Conservation (phyloP, 2,329 filamentous ascomycete genomes). For the Rhinocladiella similis region DNA sequence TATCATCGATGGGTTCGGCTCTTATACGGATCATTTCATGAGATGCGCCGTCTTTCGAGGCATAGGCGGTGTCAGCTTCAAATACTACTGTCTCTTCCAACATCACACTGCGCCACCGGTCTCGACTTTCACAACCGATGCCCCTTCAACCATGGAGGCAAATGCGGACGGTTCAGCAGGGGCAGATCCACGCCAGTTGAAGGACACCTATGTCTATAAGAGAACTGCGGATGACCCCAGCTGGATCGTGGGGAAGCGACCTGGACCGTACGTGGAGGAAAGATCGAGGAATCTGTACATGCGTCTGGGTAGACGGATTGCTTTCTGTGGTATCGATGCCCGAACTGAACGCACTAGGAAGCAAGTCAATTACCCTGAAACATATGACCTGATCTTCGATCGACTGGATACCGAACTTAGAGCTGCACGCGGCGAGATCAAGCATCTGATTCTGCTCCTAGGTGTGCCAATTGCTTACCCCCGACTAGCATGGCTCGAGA, state of each 20-base stretch:
- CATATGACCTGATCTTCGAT: constrained; percentile 62
- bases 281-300: constrained; percentile 62
- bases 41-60: constrained; percentile 64
- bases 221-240: constrained; percentile 62
- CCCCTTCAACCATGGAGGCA: constrained; percentile 54
- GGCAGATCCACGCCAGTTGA: constrained; percentile 68
- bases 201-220: constrained; percentile 70
- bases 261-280: constrained; percentile 68
- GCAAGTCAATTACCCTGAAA: constrained; percentile 80
- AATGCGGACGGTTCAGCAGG: constrained; percentile 52
- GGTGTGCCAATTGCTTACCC: constrained; percentile 71
- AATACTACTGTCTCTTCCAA: constrained; percentile 67
- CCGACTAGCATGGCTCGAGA: constrained; percentile 94
- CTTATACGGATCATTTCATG: constrained; percentile 65
- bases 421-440: constrained; percentile 55
- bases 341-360: constrained; percentile 79
- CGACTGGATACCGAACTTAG: constrained; percentile 55
- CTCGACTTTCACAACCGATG: constrained; percentile 82
- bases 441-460: constrained; percentile 62
- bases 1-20: constrained; percentile 68
- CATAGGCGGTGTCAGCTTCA: constrained; percentile 59
- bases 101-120: constrained; percentile 80
- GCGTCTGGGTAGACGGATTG: constrained; percentile 64
- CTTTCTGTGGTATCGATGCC: constrained; percentile 61
- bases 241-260: constrained; percentile 75